Evolutionary conservation across 169 alveolate genomes (phyloP).

Genomic region (Plasmodium fragile): DNA sequence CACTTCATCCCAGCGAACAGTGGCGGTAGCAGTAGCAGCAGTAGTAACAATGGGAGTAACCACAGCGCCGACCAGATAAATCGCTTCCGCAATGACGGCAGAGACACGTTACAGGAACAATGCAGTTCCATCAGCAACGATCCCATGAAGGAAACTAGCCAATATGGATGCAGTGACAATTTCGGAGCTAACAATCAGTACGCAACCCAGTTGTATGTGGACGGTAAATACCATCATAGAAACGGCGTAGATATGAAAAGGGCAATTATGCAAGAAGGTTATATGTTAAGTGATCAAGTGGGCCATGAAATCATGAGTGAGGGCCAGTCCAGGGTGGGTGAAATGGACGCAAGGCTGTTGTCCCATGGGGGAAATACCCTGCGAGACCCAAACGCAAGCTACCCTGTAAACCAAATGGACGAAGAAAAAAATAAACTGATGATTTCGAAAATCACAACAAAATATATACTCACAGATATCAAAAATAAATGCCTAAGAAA

Average conservation of each 20-base stretch:
- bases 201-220: not conserved
- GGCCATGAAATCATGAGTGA: not conserved
- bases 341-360: not conserved
- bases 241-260: not conserved
- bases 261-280: not conserved
- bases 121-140: not conserved
- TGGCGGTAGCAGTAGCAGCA: not conserved
- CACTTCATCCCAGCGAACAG: not conserved
- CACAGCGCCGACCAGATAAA: not conserved
- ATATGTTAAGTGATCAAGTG: not conserved
- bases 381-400: not conserved
- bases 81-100: not conserved
- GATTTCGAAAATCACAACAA: conserved; percentile 42
- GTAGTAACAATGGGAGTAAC: not conserved
- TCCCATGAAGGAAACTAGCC: not conserved
- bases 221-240: not conserved
- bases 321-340: not conserved
- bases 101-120: not conserved
- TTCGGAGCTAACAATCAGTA: not conserved
- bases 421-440: conserved; percentile 15
- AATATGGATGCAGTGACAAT: not conserved
- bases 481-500: conserved; percentile 44
- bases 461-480: conserved; percentile 25
- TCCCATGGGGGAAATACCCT: not conserved
- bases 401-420: not conserved